Evolutionary conservation across 179 eudicot genomes (phyloP).

Genomic region (Gypsophila paniculata): DNA sequence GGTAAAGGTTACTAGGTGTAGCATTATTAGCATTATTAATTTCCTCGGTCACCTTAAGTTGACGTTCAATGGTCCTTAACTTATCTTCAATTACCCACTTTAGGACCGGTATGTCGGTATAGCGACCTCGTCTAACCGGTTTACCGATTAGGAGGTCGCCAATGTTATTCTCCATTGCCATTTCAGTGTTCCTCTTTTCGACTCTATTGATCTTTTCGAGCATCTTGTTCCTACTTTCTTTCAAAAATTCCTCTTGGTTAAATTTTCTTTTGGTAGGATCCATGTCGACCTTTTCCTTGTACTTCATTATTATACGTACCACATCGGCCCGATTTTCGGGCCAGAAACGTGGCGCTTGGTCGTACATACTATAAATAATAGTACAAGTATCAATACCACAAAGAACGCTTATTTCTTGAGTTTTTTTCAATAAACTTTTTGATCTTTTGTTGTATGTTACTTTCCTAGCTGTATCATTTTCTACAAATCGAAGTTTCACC

Average conservation of each 20-base stretch:
- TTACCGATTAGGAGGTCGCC: background rate
- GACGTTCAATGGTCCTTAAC: constrained; percentile 5
- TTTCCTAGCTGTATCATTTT: constrained; percentile 19
- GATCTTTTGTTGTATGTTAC: constrained; percentile 19
- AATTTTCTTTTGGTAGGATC: constrained; percentile 9
- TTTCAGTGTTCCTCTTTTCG: constrained; percentile 12
- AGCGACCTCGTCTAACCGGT: background rate
- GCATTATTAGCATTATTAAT: too few relatives aligned
- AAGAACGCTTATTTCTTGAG: constrained; percentile 19
- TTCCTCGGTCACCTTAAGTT: background rate
- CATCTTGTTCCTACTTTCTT: constrained; percentile 14
- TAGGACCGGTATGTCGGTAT: background rate
- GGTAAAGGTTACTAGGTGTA: too few relatives aligned
- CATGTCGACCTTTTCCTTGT: background rate
- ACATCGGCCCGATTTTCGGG: constrained; percentile 11
- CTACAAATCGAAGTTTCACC: constrained; percentile 19
- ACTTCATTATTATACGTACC: background rate
- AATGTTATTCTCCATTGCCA: constrained; percentile 17
- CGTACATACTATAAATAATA: constrained; percentile 16
- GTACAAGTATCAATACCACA: constrained; percentile 21
- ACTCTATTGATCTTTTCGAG: constrained; percentile 6
- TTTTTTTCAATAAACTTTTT: constrained; percentile 18
- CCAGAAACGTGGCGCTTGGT: background rate
- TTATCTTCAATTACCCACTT: constrained; percentile 16
- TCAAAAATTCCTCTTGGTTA: constrained; percentile 11